Percentiles rank a stretch among this genome's conserved stretches.
Conservation (phyloP, 108 stramenopile genomes). For the Cyclotella atomus region DNA sequence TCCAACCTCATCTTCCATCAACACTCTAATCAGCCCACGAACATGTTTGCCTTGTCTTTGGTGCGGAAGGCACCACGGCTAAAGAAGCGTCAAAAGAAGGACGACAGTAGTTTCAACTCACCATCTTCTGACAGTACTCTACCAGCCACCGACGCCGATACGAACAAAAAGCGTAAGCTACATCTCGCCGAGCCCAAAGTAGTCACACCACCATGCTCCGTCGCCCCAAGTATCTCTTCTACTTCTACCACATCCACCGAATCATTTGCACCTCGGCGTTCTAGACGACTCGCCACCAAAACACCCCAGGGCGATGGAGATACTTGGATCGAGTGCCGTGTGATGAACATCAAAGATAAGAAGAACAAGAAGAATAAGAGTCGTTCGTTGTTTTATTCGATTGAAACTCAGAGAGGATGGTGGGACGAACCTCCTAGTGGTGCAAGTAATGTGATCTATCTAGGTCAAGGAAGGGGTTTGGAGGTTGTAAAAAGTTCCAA, state of each 20-base stretch:
- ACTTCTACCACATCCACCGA: background rate
- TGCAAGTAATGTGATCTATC: conserved; percentile 19
- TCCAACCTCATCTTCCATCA: background rate
- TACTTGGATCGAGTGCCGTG: conserved; percentile 21
- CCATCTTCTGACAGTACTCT: background rate
- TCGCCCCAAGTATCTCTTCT: background rate
- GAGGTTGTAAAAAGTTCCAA: background rate
- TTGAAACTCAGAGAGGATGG: conserved; percentile 7
- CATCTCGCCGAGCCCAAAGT: too few relatives aligned
- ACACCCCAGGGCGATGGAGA: background rate
- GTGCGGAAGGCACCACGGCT: conserved; percentile 5
- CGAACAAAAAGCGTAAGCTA: background rate
- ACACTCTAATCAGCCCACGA: background rate
- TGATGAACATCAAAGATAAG: conserved; percentile 1
- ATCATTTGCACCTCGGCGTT: background rate
- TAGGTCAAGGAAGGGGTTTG: conserved; percentile 10
- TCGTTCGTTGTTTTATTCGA: conserved; percentile 22
- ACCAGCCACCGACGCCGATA: background rate
- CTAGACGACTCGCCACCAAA: background rate
- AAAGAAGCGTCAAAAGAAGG: background rate
- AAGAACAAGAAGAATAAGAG: conserved; percentile 3
- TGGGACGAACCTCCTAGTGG: conserved; percentile 27
- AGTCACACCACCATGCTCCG: background rate
- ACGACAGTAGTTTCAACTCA: background rate
- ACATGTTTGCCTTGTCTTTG: conserved; percentile 2